Evolutionary conservation across 768 basidiomycete species (phyloP).

Genomic region (Hygrophorus russula): DNA sequence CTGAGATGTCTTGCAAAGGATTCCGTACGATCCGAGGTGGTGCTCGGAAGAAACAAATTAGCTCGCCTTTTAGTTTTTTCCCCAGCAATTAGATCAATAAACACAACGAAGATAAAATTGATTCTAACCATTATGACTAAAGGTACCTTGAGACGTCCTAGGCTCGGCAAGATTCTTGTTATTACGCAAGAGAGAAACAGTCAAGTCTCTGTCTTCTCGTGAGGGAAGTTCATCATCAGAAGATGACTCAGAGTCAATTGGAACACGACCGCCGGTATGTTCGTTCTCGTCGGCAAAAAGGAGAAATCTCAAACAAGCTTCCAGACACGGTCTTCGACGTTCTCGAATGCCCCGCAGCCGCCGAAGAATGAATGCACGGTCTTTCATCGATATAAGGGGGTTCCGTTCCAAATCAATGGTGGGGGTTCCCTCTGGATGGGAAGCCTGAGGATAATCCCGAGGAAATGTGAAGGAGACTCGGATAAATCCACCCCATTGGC

Average conservation of each 20-base stretch:
- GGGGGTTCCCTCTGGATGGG: constrained; percentile 55
- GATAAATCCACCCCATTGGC: constrained; percentile 91
- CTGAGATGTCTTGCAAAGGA: constrained; percentile 33
- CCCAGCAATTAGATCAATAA: constrained; percentile 4
- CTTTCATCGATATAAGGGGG: constrained; percentile 67
- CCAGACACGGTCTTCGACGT: constrained; percentile 70
- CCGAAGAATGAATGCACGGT: constrained; percentile 68
- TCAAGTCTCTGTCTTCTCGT: constrained; percentile 36
- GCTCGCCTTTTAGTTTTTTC: constrained; percentile 43
- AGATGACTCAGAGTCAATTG: constrained; percentile 49
- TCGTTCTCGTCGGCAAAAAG: constrained; percentile 58
- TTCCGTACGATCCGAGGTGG: constrained; percentile 65
- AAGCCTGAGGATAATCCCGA: constrained; percentile 58
- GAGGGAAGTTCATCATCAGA: constrained; percentile 46
- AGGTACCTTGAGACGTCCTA: constrained; percentile 77
- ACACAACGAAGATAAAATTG: neutral
- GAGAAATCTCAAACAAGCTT: constrained; percentile 73
- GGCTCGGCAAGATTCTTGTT: constrained; percentile 79
- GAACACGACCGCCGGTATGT: constrained; percentile 21
- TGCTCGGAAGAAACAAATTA: constrained; percentile 79
- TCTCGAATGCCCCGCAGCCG: constrained; percentile 65
- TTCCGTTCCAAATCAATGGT: constrained; percentile 76
- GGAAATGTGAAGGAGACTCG: constrained; percentile 88
- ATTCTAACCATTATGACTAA: constrained; percentile 71
- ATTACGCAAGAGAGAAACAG: constrained; percentile 44